These are phyloP conservation scores for Tolypocladium amazonense DNA, from an alignment of 2,329 filamentous ascomycete genomes.

Conservation along the genomic window DNA sequence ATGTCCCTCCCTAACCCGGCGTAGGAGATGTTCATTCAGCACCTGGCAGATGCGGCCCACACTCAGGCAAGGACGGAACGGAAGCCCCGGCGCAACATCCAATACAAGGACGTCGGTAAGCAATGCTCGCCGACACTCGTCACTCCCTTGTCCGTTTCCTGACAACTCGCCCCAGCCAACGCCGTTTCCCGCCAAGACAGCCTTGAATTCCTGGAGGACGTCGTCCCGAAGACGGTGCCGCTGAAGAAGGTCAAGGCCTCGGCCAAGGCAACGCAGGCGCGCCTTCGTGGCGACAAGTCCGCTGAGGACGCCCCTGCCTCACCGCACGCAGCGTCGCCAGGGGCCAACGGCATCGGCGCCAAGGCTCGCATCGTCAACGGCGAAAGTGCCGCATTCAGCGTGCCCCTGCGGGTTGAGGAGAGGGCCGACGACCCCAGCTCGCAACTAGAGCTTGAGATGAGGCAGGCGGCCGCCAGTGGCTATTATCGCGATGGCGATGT, in stretches of 20 bases:
- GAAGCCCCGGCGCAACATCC: conserved; percentile 86
- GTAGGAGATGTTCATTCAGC: conserved; percentile 90
- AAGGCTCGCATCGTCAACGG: conserved; percentile 19
- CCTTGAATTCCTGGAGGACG: conserved; percentile 86
- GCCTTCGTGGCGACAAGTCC: conserved; percentile 28
- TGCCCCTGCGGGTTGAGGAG: conserved; percentile 13
- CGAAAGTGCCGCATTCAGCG: conserved; percentile 9
- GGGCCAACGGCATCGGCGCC: conserved; percentile 17
- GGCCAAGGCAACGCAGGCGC: conserved; percentile 37
- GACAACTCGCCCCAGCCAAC: conserved; percentile 43
- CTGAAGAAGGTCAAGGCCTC: conserved; percentile 69
- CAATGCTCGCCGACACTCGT: background rate
- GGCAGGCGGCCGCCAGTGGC: conserved; percentile 26
- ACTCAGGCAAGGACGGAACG: conserved; percentile 83
- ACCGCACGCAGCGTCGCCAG: conserved; percentile 8
- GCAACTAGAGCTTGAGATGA: conserved; percentile 45
- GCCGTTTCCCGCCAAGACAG: conserved; percentile 85
- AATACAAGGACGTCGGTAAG: conserved; percentile 86
- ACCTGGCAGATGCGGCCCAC: conserved; percentile 75
- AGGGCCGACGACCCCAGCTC: conserved; percentile 33
- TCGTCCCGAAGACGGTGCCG: conserved; percentile 76
- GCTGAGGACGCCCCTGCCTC: conserved; percentile 14
- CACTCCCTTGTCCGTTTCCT: conserved; percentile 1
- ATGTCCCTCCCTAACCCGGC: conserved; percentile 1
- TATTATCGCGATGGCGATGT: conserved; percentile 37